Evolutionary conservation across 2,329 filamentous ascomycete genomes (phyloP).

Genomic region (Colletotrichum sp.): DNA sequence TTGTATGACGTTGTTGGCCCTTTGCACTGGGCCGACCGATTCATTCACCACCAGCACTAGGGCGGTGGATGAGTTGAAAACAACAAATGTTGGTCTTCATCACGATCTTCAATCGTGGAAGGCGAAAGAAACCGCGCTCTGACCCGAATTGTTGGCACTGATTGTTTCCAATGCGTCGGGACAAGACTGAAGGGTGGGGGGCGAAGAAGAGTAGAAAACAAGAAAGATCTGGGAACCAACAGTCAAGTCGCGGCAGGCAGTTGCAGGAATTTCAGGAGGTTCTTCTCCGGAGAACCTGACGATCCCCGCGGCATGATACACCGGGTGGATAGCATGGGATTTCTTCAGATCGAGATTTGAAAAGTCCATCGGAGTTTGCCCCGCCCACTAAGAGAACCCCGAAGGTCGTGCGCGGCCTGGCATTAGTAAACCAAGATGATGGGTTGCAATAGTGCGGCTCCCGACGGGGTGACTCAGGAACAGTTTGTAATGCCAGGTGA

Average conservation of each 20-base stretch:
- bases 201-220: neutral
- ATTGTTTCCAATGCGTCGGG: neutral
- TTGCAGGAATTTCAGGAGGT: neutral
- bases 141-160: neutral
- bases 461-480: neutral
- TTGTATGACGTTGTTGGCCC: neutral
- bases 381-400: neutral
- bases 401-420: neutral
- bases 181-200: neutral
- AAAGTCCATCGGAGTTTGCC: conserved; percentile 8
- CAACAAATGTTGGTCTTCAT: neutral
- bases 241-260: neutral
- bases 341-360: conserved; percentile 1
- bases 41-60: neutral
- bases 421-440: neutral
- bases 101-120: neutral
- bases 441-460: neutral
- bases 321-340: neutral
- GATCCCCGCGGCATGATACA: neutral
- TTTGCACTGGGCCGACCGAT: neutral
- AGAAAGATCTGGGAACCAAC: neutral
- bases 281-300: neutral
- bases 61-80: neutral
- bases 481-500: neutral
- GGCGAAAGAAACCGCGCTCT: neutral